Percentiles rank a stretch among this genome's conserved stretches.
These are phyloP conservation scores for Sclerotinia minor DNA, from an alignment of 2,329 filamentous ascomycete genomes.

Conservation along the genomic window DNA sequence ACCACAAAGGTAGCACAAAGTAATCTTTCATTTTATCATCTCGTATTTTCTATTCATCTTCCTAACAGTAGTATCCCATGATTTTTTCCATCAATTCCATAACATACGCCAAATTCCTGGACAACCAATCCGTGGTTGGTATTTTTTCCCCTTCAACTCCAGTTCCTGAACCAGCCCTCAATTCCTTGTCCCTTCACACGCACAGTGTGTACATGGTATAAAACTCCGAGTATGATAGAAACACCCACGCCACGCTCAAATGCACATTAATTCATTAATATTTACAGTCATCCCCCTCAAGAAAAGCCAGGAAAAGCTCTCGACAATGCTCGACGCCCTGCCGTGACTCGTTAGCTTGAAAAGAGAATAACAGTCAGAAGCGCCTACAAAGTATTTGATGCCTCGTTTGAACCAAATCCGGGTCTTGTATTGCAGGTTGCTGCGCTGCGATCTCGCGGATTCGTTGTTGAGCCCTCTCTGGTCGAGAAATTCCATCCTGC, in stretches of 20 bases:
- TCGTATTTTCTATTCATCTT: neutral
- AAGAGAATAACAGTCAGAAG: neutral
- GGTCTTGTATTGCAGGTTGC: slow-evolving; percentile 34
- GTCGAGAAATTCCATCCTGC: slow-evolving; percentile 24
- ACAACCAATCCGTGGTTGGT: neutral
- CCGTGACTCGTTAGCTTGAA: slow-evolving; percentile 18
- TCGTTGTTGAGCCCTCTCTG: slow-evolving; percentile 33
- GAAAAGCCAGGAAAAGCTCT: slow-evolving; percentile 38
- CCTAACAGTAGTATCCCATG: neutral
- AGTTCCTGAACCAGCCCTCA: neutral
- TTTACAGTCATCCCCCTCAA: slow-evolving; percentile 15
- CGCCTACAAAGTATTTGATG: slow-evolving; percentile 31
- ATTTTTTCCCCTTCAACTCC: slow-evolving; percentile 3
- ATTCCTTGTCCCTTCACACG: neutral
- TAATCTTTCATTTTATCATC: neutral
- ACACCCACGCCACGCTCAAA: slow-evolving; percentile 30
- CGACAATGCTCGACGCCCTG: slow-evolving; percentile 34
- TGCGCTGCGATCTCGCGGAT: slow-evolving; percentile 35
- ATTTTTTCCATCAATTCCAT: neutral
- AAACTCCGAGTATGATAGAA: slow-evolving; percentile 20
- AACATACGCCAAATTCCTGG: neutral
- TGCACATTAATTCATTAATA: slow-evolving; percentile 24
- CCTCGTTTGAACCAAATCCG: slow-evolving; percentile 30
- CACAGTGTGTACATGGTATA: slow-evolving; percentile 9
- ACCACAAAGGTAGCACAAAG: neutral